A percentile compares a stretch with the other conserved stretches of the same genome.
Evolutionary conservation across 495 filamentous ascomycete genomes (phyloP).

Genomic region (Aspergillus sparsus): DNA sequence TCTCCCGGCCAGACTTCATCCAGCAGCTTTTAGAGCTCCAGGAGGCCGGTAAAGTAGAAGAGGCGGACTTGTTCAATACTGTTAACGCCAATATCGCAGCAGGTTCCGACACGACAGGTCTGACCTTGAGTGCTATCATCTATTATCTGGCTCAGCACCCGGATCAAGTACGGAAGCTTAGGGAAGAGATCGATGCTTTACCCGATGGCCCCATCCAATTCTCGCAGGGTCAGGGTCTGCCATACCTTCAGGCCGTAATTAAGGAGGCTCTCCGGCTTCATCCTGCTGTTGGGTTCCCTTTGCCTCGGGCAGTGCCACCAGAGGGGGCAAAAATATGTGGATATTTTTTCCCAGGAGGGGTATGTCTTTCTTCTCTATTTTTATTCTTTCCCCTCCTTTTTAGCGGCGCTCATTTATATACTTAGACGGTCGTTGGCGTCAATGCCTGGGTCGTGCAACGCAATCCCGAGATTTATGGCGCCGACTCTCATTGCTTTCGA

Average conservation of each 20-base stretch:
- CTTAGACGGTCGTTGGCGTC: conserved; percentile 56
- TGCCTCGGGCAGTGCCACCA: conserved; percentile 32
- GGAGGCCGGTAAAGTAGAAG: not conserved
- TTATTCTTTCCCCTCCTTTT: not conserved
- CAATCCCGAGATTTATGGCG: conserved; percentile 56
- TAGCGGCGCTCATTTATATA: not conserved
- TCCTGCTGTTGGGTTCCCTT: conserved; percentile 55
- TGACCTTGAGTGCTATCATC: conserved; percentile 24
- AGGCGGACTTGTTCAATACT: conserved; percentile 2
- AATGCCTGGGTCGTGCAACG: conserved; percentile 63
- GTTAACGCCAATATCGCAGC: conserved; percentile 35
- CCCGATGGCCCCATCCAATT: conserved; percentile 22
- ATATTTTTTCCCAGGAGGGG: not conserved
- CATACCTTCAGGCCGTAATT: conserved; percentile 38
- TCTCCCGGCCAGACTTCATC: conserved; percentile 4
- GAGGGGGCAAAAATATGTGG: conserved; percentile 30
- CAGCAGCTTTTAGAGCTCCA: not conserved
- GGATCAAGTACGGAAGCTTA: not conserved
- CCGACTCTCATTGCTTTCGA: conserved; percentile 55
- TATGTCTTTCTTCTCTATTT: not conserved
- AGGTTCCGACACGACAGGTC: conserved; percentile 36
- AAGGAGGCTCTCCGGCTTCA: conserved; percentile 57
- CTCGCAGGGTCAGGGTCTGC: conserved; percentile 28
- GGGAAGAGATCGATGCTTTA: conserved; percentile 30
- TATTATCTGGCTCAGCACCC: not conserved